Conservation (phyloP, 2,329 filamentous ascomycete genomes). For the Aspergillus sp. region DNA sequence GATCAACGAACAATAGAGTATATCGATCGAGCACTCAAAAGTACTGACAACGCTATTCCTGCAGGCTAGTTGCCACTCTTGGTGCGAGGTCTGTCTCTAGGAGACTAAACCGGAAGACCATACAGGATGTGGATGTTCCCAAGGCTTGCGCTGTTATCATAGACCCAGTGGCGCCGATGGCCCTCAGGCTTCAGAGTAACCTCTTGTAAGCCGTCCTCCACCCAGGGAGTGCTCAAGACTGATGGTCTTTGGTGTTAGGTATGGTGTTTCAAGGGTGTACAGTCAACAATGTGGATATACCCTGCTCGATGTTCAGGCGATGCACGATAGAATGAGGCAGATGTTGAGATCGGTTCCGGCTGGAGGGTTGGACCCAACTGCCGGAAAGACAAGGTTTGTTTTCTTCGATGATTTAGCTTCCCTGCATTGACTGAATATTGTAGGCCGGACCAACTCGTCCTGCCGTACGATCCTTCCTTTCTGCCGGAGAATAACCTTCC, state of each 20-base stretch:
- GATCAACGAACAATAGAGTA: neutral
- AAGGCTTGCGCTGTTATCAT: constrained; percentile 89
- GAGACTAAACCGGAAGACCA: constrained; percentile 79
- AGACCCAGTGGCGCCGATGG: constrained; percentile 80
- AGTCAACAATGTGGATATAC: constrained; percentile 85
- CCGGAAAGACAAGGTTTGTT: constrained; percentile 67
- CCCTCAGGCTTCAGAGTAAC: constrained; percentile 83
- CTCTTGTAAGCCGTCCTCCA: constrained; percentile 59
- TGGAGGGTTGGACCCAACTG: constrained; percentile 66
- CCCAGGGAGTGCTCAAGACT: neutral
- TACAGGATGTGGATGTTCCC: constrained; percentile 81
- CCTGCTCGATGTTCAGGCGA: constrained; percentile 73
- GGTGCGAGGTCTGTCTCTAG: constrained; percentile 69
- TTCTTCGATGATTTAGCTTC: constrained; percentile 27
- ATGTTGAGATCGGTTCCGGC: constrained; percentile 61
- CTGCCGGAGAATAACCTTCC: constrained; percentile 65
- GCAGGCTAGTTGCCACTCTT: constrained; percentile 87
- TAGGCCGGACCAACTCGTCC: constrained; percentile 72
- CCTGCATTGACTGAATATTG: neutral
- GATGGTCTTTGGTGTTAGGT: constrained; percentile 42
- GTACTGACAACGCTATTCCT: neutral
- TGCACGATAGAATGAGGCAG: constrained; percentile 69
- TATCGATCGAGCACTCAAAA: neutral
- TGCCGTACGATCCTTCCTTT: constrained; percentile 82
- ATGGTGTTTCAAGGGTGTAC: constrained; percentile 82